Evolutionary conservation across 495 filamentous ascomycete species (phyloP).

Genomic region (Neurospora sp.): DNA sequence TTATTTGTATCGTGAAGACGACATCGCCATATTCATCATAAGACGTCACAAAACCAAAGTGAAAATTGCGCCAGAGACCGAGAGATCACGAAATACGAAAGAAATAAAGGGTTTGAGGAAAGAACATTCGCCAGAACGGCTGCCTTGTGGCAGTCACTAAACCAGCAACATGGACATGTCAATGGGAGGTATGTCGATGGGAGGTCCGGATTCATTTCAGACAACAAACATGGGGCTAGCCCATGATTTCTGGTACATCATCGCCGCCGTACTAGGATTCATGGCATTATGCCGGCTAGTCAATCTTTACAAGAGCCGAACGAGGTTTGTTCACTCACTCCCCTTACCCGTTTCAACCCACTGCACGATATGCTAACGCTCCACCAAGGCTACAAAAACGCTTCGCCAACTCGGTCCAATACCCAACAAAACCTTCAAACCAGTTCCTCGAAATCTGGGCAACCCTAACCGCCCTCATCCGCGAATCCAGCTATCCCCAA

Average conservation of each 20-base stretch:
- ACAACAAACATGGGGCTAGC: slow-evolving; percentile 32
- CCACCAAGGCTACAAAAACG: slow-evolving; percentile 28
- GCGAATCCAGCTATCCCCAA: slow-evolving; percentile 59
- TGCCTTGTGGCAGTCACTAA: neutral
- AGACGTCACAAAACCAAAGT: neutral
- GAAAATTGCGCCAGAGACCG: neutral
- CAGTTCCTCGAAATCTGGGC: slow-evolving; percentile 46
- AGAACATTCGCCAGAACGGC: neutral
- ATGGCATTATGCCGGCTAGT: slow-evolving; percentile 27
- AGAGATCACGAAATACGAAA: neutral
- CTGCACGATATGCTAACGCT: neutral
- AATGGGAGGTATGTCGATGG: slow-evolving; percentile 1
- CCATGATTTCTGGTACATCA: slow-evolving; percentile 41
- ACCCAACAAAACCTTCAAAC: slow-evolving; percentile 57
- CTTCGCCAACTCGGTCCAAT: slow-evolving; percentile 28
- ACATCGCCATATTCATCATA: neutral
- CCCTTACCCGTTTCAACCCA: neutral
- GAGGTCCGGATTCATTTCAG: slow-evolving; percentile 20
- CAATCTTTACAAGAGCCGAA: slow-evolving; percentile 25
- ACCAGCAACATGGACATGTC: neutral
- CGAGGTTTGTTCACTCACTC: slow-evolving; percentile 18
- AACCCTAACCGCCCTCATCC: slow-evolving; percentile 54
- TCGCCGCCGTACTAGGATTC: slow-evolving; percentile 31
- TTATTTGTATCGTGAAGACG: neutral
- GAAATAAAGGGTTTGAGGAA: neutral